Evolutionary conservation across 805 yeast genomes (phyloP).

Genomic region (Starmera pachycereana): DNA sequence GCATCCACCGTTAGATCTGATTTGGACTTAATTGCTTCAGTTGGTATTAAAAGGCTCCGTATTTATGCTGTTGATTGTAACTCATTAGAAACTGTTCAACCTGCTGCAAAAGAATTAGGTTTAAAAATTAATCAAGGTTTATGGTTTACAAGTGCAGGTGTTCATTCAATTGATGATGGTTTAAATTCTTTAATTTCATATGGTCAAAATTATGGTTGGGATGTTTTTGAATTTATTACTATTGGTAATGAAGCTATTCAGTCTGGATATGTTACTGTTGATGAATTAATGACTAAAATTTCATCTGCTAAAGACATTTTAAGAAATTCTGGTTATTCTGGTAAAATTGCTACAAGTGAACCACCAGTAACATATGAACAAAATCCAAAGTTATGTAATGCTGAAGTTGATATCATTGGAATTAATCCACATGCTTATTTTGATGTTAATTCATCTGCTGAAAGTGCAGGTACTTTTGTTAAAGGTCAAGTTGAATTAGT

Average conservation of each 20-base stretch:
- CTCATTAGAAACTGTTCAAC: conserved; percentile 52
- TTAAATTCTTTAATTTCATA: conserved; percentile 43
- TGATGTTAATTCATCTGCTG: conserved; percentile 50
- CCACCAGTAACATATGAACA: conserved; percentile 68
- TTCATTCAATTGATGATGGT: conserved; percentile 54
- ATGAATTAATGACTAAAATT: conserved; percentile 57
- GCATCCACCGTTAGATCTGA: conserved; percentile 45
- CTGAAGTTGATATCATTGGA: conserved; percentile 75
- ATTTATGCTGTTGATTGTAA: conserved; percentile 84
- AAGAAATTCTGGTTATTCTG: conserved; percentile 62
- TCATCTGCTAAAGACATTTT: conserved; percentile 49
- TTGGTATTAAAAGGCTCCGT: conserved; percentile 60
- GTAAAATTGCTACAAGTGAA: conserved; percentile 75
- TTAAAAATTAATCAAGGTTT: conserved; percentile 77
- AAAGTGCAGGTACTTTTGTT: conserved; percentile 61
- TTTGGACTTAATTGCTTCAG: conserved; percentile 42
- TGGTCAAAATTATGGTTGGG: conserved; percentile 54
- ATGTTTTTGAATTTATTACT: conserved; percentile 63
- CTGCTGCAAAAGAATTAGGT: conserved; percentile 49
- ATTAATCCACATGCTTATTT: conserved; percentile 84
- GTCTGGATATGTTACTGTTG: conserved; percentile 47
- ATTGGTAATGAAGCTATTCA: conserved; percentile 85
- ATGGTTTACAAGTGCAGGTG: conserved; percentile 63
- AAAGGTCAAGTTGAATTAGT: conserved; percentile 50
- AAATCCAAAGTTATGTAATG: conserved; percentile 61